Evolutionary conservation across 352 stramenopile species (phyloP).

Genomic region (Phytophthora pistaciae): DNA sequence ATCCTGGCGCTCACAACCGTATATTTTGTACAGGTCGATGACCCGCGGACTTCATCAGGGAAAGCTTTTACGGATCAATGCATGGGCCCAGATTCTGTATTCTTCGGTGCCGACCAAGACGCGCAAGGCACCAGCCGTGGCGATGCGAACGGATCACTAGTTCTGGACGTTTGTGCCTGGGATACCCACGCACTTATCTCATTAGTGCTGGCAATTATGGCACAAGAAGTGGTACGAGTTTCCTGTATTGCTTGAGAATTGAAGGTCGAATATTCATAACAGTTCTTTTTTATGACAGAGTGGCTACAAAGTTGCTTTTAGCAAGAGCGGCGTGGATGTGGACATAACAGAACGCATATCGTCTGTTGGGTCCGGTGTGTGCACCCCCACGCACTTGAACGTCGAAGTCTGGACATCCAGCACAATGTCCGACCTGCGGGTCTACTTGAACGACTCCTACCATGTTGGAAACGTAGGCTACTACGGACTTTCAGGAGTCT

Average conservation of each 20-base stretch:
- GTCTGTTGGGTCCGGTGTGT: constrained; percentile 41
- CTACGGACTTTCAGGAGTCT: neutral
- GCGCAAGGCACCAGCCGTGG: constrained; percentile 21
- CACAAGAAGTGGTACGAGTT: constrained; percentile 41
- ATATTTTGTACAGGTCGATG: constrained; percentile 26
- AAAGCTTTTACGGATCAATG: constrained; percentile 17
- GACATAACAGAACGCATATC: constrained; percentile 42
- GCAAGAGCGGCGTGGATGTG: constrained; percentile 2
- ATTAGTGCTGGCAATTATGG: constrained; percentile 55
- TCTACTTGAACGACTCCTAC: constrained; percentile 55
- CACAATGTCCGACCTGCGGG: constrained; percentile 35
- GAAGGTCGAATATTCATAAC: neutral
- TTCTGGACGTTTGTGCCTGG: constrained; percentile 54
- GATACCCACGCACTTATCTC: constrained; percentile 47
- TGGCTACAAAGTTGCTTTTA: constrained; percentile 43
- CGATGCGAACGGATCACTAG: constrained; percentile 30
- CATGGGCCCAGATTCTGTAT: constrained; percentile 5
- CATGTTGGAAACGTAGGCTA: neutral
- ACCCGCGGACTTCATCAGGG: constrained; percentile 27
- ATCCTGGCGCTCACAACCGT: too few relatives aligned
- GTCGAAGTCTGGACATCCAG: constrained; percentile 62
- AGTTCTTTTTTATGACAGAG: constrained; percentile 13
- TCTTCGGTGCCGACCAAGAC: constrained; percentile 39
- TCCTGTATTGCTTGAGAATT: neutral
- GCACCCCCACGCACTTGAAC: constrained; percentile 64